Evolutionary conservation across 192 early-diverging fungal species (phyloP).

Genomic region (Backusella sp.): DNA sequence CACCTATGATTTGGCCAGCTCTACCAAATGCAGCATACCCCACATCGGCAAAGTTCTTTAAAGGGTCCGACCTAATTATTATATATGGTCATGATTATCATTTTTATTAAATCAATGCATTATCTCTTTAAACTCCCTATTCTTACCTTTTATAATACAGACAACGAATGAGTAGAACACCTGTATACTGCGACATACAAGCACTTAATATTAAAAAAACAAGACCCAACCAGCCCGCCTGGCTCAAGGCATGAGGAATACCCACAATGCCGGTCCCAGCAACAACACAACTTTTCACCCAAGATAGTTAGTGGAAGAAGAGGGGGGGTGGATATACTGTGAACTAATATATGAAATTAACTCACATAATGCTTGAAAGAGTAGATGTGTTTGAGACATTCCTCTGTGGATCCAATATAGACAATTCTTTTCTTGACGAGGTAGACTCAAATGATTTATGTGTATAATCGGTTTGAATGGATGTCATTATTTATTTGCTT

Average conservation of each 20-base stretch:
- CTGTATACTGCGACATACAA: conserved; percentile 54
- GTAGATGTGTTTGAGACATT: conserved; percentile 15
- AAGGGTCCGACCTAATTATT: background rate
- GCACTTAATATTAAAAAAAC: conserved; percentile 43
- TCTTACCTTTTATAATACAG: conserved; percentile 38
- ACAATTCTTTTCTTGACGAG: background rate
- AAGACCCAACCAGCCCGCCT: conserved; percentile 56
- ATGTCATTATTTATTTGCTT: background rate
- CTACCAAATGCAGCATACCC: conserved; percentile 75
- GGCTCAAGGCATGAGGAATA: conserved; percentile 54
- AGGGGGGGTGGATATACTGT: background rate
- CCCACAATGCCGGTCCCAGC: conserved; percentile 56
- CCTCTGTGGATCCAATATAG: background rate
- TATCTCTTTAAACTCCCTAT: background rate
- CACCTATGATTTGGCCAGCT: conserved; percentile 56
- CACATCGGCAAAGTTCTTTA: conserved; percentile 49
- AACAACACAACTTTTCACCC: conserved; percentile 17
- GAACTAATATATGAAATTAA: background rate
- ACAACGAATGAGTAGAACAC: conserved; percentile 52
- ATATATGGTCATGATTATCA: background rate
- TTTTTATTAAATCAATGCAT: background rate
- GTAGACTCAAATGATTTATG: background rate
- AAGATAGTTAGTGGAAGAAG: too few relatives aligned
- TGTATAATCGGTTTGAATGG: background rate
- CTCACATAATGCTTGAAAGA: conserved; percentile 5